Evolutionary conservation across 495 filamentous ascomycete species (phyloP).

Genomic region (Neurospora sp.): DNA sequence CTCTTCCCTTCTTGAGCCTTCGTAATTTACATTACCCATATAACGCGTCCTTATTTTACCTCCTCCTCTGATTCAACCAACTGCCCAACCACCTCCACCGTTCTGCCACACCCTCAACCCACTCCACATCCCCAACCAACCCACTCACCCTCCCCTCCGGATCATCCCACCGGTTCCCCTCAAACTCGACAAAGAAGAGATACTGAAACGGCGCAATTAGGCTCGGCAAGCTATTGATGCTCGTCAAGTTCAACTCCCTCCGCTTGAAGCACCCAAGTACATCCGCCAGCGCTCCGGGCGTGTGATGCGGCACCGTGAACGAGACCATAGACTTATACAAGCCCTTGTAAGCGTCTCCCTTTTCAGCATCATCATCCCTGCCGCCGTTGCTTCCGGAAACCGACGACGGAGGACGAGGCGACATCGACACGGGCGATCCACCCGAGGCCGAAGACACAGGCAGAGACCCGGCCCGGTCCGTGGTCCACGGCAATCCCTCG

Average conservation of each 20-base stretch:
- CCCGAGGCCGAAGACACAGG: neutral
- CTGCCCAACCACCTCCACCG: constrained; percentile 45
- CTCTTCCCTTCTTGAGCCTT: neutral
- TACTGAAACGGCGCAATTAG: constrained; percentile 73
- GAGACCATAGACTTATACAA: constrained; percentile 62
- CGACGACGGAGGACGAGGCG: neutral
- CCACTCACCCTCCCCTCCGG: constrained; percentile 40
- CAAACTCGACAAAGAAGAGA: constrained; percentile 88
- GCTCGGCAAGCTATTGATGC: constrained; percentile 79
- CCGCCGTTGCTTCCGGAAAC: neutral
- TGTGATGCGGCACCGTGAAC: constrained; percentile 71
- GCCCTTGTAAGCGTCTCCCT: constrained; percentile 1
- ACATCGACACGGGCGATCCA: neutral
- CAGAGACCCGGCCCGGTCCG: neutral
- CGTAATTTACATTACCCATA: neutral
- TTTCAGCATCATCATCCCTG: constrained; percentile 1
- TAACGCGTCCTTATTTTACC: neutral
- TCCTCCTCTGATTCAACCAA: constrained; percentile 35
- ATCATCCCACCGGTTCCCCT: constrained; percentile 42
- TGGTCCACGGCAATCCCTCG: neutral
- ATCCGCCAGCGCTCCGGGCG: constrained; percentile 71
- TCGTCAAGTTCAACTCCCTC: constrained; percentile 70
- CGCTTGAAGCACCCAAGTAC: constrained; percentile 67
- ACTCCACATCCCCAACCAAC: constrained; percentile 34
- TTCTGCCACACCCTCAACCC: constrained; percentile 28